phyloP scores from a whole-genome alignment of 2,329 filamentous ascomycete genomes.

The Dactylellina haptotyla region DNA sequence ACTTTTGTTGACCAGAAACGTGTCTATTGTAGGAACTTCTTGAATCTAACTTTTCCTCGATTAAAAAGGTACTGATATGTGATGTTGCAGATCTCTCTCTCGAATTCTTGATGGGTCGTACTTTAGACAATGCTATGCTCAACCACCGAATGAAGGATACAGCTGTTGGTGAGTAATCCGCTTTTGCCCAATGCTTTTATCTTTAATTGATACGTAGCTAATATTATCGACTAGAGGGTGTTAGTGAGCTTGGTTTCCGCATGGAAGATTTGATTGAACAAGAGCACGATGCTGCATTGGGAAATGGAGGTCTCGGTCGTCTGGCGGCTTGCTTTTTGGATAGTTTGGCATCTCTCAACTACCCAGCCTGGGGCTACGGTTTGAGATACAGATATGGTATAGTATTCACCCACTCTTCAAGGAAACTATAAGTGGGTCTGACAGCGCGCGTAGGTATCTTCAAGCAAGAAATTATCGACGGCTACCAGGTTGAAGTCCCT shows the following conservation, averaged over 20 bases:
- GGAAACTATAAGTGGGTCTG: background rate
- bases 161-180: constrained; percentile 73
- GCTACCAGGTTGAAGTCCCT: constrained; percentile 96
- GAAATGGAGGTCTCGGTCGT: constrained; percentile 93
- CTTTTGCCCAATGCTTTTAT: background rate
- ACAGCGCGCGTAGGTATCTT: constrained; percentile 73
- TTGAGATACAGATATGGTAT: constrained; percentile 87
- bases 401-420: background rate
- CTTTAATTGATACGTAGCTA: background rate
- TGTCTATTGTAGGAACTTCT: constrained; percentile 75
- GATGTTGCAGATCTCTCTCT: constrained; percentile 77
- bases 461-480: constrained; percentile 98
- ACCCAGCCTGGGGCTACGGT: constrained; percentile 96
- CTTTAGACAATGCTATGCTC: constrained; percentile 97
- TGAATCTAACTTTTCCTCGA: background rate
- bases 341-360: constrained; percentile 92
- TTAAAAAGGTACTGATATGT: background rate
- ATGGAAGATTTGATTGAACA: constrained; percentile 95
- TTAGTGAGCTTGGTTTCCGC: constrained; percentile 89
- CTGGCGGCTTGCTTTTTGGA: constrained; percentile 97
- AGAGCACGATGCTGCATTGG: constrained; percentile 94
- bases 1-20: constrained; percentile 90
- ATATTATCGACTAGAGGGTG: constrained; percentile 71
- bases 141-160: constrained; percentile 89
- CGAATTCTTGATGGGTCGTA: constrained; percentile 96